These are phyloP conservation scores for Cinnamomum micranthum DNA, from an alignment of 164 flowering plant species.

Conservation along the genomic window DNA sequence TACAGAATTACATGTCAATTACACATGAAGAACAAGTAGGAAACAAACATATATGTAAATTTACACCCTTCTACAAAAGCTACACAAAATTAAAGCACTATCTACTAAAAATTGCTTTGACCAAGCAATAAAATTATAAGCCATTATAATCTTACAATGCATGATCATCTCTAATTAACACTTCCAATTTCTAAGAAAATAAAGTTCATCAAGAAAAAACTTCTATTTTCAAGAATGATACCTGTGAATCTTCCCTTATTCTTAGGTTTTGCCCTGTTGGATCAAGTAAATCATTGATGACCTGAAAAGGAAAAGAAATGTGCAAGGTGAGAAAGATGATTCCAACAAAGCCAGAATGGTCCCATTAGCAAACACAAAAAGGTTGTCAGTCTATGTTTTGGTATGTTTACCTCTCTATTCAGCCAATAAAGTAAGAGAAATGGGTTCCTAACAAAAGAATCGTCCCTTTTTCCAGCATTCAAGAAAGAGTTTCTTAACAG, in stretches of 20 bases:
- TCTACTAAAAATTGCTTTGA: no score
- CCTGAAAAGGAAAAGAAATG: constrained; percentile 34
- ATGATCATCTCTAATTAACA: no score
- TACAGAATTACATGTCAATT: no score
- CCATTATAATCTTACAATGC: no score
- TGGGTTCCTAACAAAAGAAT: neutral
- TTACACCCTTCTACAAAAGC: no score
- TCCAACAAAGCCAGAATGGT: neutral
- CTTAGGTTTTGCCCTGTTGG: constrained; percentile 75
- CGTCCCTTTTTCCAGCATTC: neutral
- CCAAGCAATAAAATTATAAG: no score
- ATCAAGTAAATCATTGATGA: constrained; percentile 81
- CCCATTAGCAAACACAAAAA: neutral
- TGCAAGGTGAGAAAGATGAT: neutral
- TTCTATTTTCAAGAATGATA: constrained; percentile 16
- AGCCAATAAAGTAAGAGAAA: neutral
- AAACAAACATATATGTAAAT: no score
- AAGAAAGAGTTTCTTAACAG: neutral
- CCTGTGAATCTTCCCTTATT: constrained; percentile 82
- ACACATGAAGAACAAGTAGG: no score
- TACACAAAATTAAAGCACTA: no score
- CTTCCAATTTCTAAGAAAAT: neutral
- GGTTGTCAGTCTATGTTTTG: neutral
- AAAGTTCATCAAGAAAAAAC: neutral
- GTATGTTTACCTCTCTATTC: neutral